Conservation (phyloP, 1,139 yeast genomes). For the Sugiyamaella paludigena region DNA sequence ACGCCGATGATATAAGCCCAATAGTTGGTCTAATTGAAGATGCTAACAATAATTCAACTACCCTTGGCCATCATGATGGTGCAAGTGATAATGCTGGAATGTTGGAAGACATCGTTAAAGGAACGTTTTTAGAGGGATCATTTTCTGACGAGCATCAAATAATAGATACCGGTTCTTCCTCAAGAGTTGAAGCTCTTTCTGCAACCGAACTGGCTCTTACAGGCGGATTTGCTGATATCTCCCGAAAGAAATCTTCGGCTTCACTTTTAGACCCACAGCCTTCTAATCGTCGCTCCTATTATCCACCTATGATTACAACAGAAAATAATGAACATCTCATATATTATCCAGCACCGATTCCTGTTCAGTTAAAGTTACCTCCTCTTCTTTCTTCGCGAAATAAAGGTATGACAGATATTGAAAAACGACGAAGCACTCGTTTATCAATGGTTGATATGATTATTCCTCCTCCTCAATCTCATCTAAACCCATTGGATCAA, state of each 20-base stretch:
- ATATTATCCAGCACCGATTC: constrained; percentile 32
- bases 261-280: constrained; percentile 8
- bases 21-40: background rate
- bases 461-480: constrained; percentile 5
- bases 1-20: constrained; percentile 6
- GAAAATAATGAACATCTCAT: constrained; percentile 23
- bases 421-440: constrained; percentile 9
- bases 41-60: background rate
- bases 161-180: background rate
- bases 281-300: constrained; percentile 5
- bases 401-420: constrained; percentile 10
- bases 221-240: background rate
- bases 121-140: too few relatives aligned
- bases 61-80: background rate
- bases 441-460: constrained; percentile 7
- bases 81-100: constrained; percentile 1
- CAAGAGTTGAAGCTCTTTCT: background rate
- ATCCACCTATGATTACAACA: constrained; percentile 16
- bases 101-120: background rate
- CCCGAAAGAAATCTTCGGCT: background rate
- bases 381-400: constrained; percentile 26
- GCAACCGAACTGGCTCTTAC: constrained; percentile 3
- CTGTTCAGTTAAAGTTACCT: constrained; percentile 8
- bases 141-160: too few relatives aligned
- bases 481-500: constrained; percentile 9